phyloP scores from a whole-genome alignment of 495 filamentous ascomycete species.

The Astrocystis sublimbata region DNA sequence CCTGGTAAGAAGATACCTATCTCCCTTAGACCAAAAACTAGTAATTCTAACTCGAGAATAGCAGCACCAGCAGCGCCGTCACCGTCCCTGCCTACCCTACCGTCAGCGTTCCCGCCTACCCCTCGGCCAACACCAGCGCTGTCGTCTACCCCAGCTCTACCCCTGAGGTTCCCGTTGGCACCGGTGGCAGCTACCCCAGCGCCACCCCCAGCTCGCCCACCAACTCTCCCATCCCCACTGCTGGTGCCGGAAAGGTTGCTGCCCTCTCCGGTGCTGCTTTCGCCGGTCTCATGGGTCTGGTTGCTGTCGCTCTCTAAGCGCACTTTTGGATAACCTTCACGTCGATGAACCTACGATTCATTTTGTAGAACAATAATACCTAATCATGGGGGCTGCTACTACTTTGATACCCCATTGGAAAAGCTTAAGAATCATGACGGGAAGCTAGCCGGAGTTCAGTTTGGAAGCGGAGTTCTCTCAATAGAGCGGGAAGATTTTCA shows the following conservation, averaged over 20 bases:
- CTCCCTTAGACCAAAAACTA: not conserved
- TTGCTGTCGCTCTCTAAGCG: conserved; percentile 74
- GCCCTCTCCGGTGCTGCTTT: conserved; percentile 70
- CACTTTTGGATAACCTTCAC: conserved; percentile 26
- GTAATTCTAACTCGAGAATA: not conserved
- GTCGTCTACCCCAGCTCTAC: conserved; percentile 32
- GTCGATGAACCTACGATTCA: conserved; percentile 41
- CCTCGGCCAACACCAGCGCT: conserved; percentile 28
- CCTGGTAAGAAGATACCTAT: conserved; percentile 55
- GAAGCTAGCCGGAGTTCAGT: conserved; percentile 35
- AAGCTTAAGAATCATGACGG: conserved; percentile 40
- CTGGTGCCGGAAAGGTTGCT: conserved; percentile 65
- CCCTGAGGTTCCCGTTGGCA: conserved; percentile 31
- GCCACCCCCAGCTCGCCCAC: conserved; percentile 38
- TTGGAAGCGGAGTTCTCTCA: conserved; percentile 15
- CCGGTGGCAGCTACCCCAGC: conserved; percentile 33
- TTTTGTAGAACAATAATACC: conserved; percentile 38
- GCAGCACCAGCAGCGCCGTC: conserved; percentile 14
- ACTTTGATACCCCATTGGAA: conserved; percentile 17
- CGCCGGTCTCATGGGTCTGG: conserved; percentile 72
- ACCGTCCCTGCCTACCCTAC: conserved; percentile 28
- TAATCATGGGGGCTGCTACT: conserved; percentile 35
- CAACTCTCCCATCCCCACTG: conserved; percentile 50
- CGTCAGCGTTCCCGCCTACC: conserved; percentile 21
- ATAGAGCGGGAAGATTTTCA: not conserved